Conservation (phyloP, 164 flowering plant species). For the Malania oleifera region DNA sequence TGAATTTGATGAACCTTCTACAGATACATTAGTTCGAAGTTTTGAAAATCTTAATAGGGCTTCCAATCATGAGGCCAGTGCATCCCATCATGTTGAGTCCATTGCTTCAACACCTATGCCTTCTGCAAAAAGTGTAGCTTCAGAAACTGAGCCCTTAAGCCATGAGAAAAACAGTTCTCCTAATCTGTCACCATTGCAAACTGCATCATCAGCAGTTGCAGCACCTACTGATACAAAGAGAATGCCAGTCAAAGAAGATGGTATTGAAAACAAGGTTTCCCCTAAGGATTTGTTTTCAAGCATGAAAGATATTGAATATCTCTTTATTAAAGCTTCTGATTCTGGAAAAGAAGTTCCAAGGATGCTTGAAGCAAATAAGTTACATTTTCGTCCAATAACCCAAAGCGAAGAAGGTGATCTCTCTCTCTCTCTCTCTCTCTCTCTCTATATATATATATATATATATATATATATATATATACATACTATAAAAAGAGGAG, state of each 20-base stretch:
- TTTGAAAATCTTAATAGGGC: conserved; percentile 52
- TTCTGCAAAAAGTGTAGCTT: conserved; percentile 26
- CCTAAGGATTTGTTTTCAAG: conserved; percentile 72
- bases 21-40: conserved; percentile 57
- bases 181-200: conserved; percentile 40
- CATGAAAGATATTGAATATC: conserved; percentile 76
- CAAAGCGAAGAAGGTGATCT: conserved; percentile 56
- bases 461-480: too few relatives aligned
- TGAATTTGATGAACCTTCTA: conserved; percentile 71
- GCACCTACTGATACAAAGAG: conserved; percentile 27
- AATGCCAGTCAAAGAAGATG: conserved; percentile 32
- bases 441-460: too few relatives aligned
- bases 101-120: conserved; percentile 27
- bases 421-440: conserved; percentile 15
- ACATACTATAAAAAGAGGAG: background rate
- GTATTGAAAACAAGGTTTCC: conserved; percentile 34
- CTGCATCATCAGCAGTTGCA: conserved; percentile 28
- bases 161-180: conserved; percentile 45
- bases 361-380: conserved; percentile 94
- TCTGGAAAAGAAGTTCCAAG: conserved; percentile 87
- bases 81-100: conserved; percentile 19
- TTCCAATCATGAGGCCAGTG: conserved; percentile 28
- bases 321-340: conserved; percentile 81
- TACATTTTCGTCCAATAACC: conserved; percentile 68
- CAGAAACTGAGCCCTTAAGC: conserved; percentile 37